Conservation (phyloP, 2,329 filamentous ascomycete genomes). For the Scedosporium dehoogii region DNA sequence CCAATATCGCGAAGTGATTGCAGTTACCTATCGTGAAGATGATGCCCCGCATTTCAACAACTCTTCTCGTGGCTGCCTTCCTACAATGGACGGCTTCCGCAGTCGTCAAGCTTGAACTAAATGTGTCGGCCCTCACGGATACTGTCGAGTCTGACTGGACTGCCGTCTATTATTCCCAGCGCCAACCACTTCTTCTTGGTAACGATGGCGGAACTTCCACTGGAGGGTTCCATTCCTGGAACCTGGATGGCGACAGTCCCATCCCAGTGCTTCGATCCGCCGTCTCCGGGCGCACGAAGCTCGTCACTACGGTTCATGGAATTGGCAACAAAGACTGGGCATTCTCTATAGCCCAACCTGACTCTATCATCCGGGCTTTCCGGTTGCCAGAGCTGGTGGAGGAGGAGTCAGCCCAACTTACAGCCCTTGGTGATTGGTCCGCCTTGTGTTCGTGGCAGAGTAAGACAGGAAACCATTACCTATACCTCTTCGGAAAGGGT, state of each 20-base stretch:
- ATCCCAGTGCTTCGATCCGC: constrained; percentile 21
- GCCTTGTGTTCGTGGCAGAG: constrained; percentile 35
- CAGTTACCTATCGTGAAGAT: background rate
- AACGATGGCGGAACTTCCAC: constrained; percentile 33
- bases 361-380: constrained; percentile 30
- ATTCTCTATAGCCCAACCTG: constrained; percentile 30
- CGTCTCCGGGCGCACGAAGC: constrained; percentile 32
- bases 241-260: constrained; percentile 18
- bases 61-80: background rate
- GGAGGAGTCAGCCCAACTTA: constrained; percentile 20
- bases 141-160: constrained; percentile 32
- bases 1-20: background rate
- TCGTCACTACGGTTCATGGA: constrained; percentile 28
- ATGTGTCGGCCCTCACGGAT: constrained; percentile 22
- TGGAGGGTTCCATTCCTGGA: constrained; percentile 31
- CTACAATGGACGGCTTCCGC: background rate
- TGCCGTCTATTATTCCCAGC: constrained; percentile 25
- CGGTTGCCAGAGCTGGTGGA: constrained; percentile 21
- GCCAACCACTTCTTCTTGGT: constrained; percentile 27
- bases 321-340: constrained; percentile 25
- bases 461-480: constrained; percentile 28
- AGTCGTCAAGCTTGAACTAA: constrained; percentile 10
- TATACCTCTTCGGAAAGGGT: constrained; percentile 35
- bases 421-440: constrained; percentile 35
- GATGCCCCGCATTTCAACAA: background rate